Base-by-base conservation (phyloP, 2,329 filamentous ascomycete genomes). In the Xylariaceae sp. region DNA sequence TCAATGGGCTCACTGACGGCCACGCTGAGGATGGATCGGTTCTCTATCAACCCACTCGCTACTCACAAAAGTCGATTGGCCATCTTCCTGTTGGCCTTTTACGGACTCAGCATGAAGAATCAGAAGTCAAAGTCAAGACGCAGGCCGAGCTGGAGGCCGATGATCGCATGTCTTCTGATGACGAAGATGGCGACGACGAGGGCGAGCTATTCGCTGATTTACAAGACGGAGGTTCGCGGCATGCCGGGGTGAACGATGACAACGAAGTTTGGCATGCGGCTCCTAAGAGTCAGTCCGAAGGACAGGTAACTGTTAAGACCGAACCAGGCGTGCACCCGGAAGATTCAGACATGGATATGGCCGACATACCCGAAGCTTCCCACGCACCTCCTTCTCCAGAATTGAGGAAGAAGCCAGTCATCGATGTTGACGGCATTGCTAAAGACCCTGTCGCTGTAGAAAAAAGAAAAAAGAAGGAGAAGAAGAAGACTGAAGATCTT, bases 111-210 rank as follows among this genome's bases (percentile, higher is more conserved):
- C 73, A 77, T 51, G 72, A 76, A 55, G 72, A 78, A 13, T 64
- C 71, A 18, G 72, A 69, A n/a, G 60, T 76, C 22, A 65, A 73
- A 39, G 72, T 79, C 36, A 72, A 75, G 9, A 78, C 74, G 0
- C 72, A 73, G n/a, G 75, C 74, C 29, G 76, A 81, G 49, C 64
- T 79, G 11, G 73, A 78, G 48, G 75, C 74, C 0, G 70, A 73
- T 38, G 73, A 79, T 43, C 68, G 71, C 2, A 52, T 60, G 39
- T 53, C 64, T 32, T 56, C 65, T 0, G 67, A 64, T 33, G 66
- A 69, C 32, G 69, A 72, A 41, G 68, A 72, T 26, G 68, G 68
- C 30, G 67, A 64, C 31, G 66, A 70, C 32, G 69, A 72, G 41
- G 68, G 72, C 24, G 68, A 68, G 29, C 63, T 74, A 4, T 74